These are phyloP conservation scores for Aspergillus olivimuriae DNA, from an alignment of 495 filamentous ascomycete species.

Conservation along the genomic window DNA sequence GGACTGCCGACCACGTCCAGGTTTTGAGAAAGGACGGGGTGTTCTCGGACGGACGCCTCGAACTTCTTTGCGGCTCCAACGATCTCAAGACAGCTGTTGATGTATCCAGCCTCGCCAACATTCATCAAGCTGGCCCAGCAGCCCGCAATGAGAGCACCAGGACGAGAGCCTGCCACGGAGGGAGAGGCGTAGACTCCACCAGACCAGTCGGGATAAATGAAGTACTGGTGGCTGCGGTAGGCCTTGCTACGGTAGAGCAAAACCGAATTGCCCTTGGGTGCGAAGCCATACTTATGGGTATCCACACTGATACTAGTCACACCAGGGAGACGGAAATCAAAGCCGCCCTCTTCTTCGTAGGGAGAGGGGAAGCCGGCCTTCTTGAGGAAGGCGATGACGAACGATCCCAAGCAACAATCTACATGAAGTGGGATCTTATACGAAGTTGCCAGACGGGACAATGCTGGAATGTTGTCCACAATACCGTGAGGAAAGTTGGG, in stretches of 20 bases:
- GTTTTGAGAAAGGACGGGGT: conserved; percentile 59
- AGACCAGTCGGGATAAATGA: conserved; percentile 89
- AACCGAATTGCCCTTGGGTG: conserved; percentile 91
- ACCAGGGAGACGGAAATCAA: conserved; percentile 90
- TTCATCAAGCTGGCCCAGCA: conserved; percentile 89
- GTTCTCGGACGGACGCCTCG: conserved; percentile 62
- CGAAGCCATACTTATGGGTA: conserved; percentile 99
- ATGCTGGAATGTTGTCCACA: conserved; percentile 83
- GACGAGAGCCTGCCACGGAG: conserved; percentile 81
- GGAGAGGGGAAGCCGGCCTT: conserved; percentile 73
- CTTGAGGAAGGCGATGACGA: conserved; percentile 85
- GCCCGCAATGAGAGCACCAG: conserved; percentile 87
- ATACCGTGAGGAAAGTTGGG: conserved; percentile 98
- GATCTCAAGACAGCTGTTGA: conserved; percentile 76
- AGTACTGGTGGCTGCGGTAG: conserved; percentile 87
- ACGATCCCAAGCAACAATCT: conserved; percentile 94
- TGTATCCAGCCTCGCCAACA: conserved; percentile 85
- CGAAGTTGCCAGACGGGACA: conserved; percentile 77
- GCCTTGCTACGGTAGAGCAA: conserved; percentile 77
- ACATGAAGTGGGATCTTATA: conserved; percentile 85
- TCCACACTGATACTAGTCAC: conserved; percentile 95
- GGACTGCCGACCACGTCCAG: conserved; percentile 79
- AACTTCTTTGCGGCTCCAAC: conserved; percentile 84
- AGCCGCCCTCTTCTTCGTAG: conserved; percentile 61
- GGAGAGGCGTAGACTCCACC: conserved; percentile 95